These are phyloP conservation scores for Chrysoporthe puriensis DNA, from an alignment of 2,329 filamentous ascomycete species.

Conservation along the genomic window DNA sequence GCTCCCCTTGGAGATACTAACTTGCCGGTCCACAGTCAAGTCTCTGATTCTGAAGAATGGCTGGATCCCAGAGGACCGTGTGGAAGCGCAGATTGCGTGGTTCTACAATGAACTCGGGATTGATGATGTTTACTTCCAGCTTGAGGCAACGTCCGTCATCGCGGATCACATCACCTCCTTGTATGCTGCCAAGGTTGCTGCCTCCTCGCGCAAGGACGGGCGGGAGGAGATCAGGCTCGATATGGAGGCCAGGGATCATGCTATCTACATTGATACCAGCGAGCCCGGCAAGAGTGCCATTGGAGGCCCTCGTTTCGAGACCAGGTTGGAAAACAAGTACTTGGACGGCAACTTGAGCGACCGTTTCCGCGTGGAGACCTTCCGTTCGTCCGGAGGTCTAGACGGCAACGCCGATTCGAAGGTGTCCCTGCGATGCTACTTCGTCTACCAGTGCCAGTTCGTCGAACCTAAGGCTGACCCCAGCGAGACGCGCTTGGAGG, in stretches of 20 bases:
- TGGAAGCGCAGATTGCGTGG: conserved; percentile 88
- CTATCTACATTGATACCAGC: conserved; percentile 98
- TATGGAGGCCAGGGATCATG: conserved; percentile 92
- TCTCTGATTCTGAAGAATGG: conserved; percentile 75
- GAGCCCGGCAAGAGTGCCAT: conserved; percentile 79
- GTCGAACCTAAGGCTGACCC: conserved; percentile 72
- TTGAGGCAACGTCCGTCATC: conserved; percentile 83
- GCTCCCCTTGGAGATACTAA: conserved; percentile 15
- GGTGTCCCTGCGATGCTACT: conserved; percentile 93
- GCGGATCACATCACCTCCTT: conserved; percentile 93
- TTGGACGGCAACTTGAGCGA: conserved; percentile 75
- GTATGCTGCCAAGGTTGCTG: conserved; percentile 95
- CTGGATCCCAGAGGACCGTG: conserved; percentile 83
- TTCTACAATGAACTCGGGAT: conserved; percentile 98
- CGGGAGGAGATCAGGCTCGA: conserved; percentile 92
- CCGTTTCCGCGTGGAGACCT: conserved; percentile 93
- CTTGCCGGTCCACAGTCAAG: conserved; percentile 63
- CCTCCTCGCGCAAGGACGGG: conserved; percentile 91
- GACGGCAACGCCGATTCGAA: conserved; percentile 69
- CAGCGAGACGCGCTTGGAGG: conserved; percentile 84
- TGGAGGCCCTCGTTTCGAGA: conserved; percentile 87
- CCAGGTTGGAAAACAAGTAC: conserved; percentile 93
- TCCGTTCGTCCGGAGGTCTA: conserved; percentile 84
- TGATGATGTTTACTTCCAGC: conserved; percentile 97
- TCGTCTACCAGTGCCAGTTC: conserved; percentile 97